Conservation (phyloP, 495 filamentous ascomycete species). For the Trichoderma orchidacearum region DNA sequence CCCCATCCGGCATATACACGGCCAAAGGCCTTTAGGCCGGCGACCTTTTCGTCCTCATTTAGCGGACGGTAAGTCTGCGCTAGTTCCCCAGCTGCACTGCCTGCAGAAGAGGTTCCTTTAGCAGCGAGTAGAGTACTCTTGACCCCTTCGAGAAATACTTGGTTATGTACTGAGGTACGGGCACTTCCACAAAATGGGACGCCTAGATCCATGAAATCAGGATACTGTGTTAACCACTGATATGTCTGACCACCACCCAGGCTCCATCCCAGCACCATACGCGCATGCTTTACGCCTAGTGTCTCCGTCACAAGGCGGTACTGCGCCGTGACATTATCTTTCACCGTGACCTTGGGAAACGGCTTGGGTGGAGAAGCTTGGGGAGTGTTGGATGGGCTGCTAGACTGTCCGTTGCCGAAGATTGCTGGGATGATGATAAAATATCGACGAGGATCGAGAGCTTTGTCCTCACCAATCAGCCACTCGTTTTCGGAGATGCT, state of each 20-base stretch:
- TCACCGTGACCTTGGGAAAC: slow-evolving; percentile 49
- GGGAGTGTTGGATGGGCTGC: slow-evolving; percentile 43
- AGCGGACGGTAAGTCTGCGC: slow-evolving; percentile 20
- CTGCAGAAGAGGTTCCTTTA: slow-evolving; percentile 38
- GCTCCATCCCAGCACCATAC: slow-evolving; percentile 54
- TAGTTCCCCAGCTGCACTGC: slow-evolving; percentile 8
- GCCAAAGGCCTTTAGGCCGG: slow-evolving; percentile 55
- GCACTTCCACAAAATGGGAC: slow-evolving; percentile 58
- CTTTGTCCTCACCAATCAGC: slow-evolving; percentile 49
- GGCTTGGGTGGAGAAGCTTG: slow-evolving; percentile 22
- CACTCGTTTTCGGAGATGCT: slow-evolving; percentile 49
- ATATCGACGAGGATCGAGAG: slow-evolving; percentile 46
- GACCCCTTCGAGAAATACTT: slow-evolving; percentile 61
- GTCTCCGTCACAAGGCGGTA: slow-evolving; percentile 49
- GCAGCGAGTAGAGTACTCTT: slow-evolving; percentile 52
- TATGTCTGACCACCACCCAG: slow-evolving; percentile 59
- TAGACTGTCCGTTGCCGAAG: slow-evolving; percentile 62
- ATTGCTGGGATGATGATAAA: slow-evolving; percentile 59
- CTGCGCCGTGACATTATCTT: slow-evolving; percentile 60
- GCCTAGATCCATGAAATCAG: slow-evolving; percentile 51
- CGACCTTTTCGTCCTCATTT: slow-evolving; percentile 39
- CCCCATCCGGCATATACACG: slow-evolving; percentile 68
- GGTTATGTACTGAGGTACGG: slow-evolving; percentile 54
- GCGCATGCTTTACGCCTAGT: slow-evolving; percentile 45
- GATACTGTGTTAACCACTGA: slow-evolving; percentile 62